phyloP scores from a whole-genome alignment of 345 rosid species.

The Sonneratia alba region DNA sequence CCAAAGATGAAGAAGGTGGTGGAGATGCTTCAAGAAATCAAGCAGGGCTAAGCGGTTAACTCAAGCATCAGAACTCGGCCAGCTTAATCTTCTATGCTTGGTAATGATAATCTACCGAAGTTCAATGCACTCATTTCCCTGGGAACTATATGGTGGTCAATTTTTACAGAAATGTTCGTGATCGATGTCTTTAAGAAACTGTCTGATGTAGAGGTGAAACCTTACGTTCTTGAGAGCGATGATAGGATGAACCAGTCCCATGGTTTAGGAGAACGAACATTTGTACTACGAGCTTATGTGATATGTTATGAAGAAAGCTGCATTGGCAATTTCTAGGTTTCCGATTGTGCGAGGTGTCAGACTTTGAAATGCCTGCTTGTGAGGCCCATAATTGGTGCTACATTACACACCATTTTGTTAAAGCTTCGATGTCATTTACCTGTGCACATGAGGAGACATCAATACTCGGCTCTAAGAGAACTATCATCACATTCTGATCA shows the following conservation, averaged over 20 bases:
- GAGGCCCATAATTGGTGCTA: not conserved
- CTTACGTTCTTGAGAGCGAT: not conserved
- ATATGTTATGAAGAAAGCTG: not conserved
- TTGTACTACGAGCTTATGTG: not conserved
- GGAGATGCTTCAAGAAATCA: conserved; percentile 83
- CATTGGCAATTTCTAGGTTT: not conserved
- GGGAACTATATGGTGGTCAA: not conserved
- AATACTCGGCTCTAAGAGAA: too few relatives aligned
- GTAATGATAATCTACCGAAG: not conserved
- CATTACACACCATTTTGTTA: not conserved
- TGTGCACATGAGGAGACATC: too few relatives aligned
- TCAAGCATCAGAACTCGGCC: not conserved
- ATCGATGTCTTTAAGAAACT: not conserved
- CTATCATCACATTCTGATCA: too few relatives aligned
- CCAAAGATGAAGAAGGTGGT: conserved; percentile 91
- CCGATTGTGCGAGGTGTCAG: not conserved
- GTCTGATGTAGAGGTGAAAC: not conserved
- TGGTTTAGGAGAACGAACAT: not conserved
- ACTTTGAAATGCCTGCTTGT: not conserved
- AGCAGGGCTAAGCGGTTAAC: conserved; percentile 24
- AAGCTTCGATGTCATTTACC: too few relatives aligned
- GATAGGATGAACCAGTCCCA: not conserved
- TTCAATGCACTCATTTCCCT: not conserved
- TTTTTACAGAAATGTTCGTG: not conserved
- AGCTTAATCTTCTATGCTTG: not conserved